Conservation (phyloP, 768 basidiomycete genomes). For the Suillus discolor region DNA sequence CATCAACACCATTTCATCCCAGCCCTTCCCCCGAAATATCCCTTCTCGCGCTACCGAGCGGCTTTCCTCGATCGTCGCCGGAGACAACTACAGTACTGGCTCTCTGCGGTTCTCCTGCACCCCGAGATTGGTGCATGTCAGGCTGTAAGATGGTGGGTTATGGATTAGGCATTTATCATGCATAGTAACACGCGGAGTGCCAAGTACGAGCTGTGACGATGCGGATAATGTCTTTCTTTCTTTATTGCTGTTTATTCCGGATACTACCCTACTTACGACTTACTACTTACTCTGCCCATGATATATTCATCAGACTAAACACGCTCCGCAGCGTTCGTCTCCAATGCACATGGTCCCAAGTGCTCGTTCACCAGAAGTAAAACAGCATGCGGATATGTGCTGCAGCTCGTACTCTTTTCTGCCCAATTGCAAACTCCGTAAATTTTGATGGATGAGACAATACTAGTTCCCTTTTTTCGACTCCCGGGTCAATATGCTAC, state of each 20-base stretch:
- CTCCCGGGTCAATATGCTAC: background rate
- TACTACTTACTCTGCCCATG: background rate
- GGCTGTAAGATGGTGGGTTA: slow-evolving; percentile 64
- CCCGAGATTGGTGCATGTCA: slow-evolving; percentile 69
- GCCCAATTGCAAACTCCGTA: background rate
- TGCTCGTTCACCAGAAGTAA: background rate
- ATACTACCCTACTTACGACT: background rate
- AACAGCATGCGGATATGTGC: background rate
- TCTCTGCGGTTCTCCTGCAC: slow-evolving; percentile 63
- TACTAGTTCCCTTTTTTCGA: background rate
- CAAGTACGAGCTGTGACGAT: background rate
- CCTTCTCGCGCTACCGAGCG: slow-evolving; percentile 65
- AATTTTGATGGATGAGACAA: background rate
- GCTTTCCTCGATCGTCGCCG: slow-evolving; percentile 68
- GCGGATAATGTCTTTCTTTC: background rate
- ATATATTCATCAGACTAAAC: background rate
- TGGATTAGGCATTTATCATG: slow-evolving; percentile 32
- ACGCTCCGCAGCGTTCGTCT: no score
- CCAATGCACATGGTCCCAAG: background rate
- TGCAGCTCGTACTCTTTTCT: background rate
- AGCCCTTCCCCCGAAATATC: slow-evolving; percentile 66
- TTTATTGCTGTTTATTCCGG: slow-evolving; percentile 2
- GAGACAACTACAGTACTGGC: slow-evolving; percentile 65
- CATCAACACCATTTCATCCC: slow-evolving; percentile 54
- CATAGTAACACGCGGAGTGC: background rate